Evolutionary conservation across 2,329 filamentous ascomycete genomes (phyloP).

Genomic region (Didymella glomerata): DNA sequence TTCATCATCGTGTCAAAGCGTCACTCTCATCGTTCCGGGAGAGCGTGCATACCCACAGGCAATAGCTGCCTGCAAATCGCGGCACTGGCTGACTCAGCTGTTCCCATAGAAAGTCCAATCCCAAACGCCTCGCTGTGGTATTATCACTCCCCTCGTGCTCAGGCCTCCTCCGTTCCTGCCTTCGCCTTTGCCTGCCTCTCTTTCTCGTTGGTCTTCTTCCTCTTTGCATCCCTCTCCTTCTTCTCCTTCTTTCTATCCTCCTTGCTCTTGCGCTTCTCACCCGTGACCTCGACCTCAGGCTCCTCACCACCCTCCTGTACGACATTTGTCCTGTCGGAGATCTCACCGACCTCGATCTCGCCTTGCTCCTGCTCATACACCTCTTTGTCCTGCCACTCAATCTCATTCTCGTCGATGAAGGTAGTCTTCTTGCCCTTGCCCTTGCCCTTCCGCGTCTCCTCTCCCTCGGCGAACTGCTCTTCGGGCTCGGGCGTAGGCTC

Average conservation of each 20-base stretch:
- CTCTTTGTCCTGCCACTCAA: slow-evolving; percentile 55
- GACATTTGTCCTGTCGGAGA: slow-evolving; percentile 48
- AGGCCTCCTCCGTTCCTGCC: background rate
- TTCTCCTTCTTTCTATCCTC: slow-evolving; percentile 64
- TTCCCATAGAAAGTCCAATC: background rate
- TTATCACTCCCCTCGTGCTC: slow-evolving; percentile 3
- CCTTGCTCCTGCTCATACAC: slow-evolving; percentile 54
- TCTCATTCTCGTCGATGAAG: slow-evolving; percentile 16
- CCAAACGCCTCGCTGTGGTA: slow-evolving; percentile 21
- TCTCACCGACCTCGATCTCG: slow-evolving; percentile 53
- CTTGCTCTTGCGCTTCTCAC: slow-evolving; percentile 56
- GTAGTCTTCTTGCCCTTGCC: slow-evolving; percentile 24
- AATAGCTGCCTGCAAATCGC: background rate
- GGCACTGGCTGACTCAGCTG: background rate
- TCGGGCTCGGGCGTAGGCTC: slow-evolving; percentile 54
- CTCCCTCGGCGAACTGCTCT: slow-evolving; percentile 4
- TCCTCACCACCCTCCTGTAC: slow-evolving; percentile 42
- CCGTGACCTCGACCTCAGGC: slow-evolving; percentile 37
- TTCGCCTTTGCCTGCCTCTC: slow-evolving; percentile 35
- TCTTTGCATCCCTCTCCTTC: slow-evolving; percentile 61
- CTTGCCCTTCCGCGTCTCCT: slow-evolving; percentile 24
- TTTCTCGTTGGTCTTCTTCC: slow-evolving; percentile 51
- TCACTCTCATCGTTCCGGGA: background rate
- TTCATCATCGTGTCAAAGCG: background rate
- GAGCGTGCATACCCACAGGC: too few species aligned